A percentile compares a stretch with the other conserved stretches of the same genome.
Conservation (phyloP, 305 asterid species). For the Solanum hybrid region DNA sequence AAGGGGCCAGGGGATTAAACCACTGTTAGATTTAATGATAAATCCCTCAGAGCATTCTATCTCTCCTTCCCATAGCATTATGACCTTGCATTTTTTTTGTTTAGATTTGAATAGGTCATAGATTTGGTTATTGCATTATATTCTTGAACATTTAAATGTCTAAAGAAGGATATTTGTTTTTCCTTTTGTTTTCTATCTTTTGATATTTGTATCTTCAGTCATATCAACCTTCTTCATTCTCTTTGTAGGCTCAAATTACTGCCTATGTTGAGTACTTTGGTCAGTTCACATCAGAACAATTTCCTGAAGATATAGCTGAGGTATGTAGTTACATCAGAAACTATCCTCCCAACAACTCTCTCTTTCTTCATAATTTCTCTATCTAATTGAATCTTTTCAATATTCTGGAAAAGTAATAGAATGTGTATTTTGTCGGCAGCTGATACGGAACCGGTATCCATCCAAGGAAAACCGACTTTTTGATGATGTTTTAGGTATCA, state of each 20-base stretch:
- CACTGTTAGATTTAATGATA: neutral
- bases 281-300: slow-evolving; percentile 86
- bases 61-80: neutral
- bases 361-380: slow-evolving; percentile 8
- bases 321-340: slow-evolving; percentile 26
- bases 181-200: neutral
- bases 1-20: neutral
- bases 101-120: neutral
- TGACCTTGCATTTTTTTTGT: neutral
- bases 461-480: slow-evolving; percentile 83
- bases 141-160: neutral
- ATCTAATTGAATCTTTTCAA: slow-evolving; percentile 7
- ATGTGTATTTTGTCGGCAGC: slow-evolving; percentile 41
- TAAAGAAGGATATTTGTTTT: neutral
- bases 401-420: neutral
- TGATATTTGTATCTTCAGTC: neutral
- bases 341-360: neutral
- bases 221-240: slow-evolving; percentile 5
- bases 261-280: slow-evolving; percentile 96
- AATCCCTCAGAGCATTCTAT: neutral
- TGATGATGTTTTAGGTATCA: slow-evolving; percentile 87
- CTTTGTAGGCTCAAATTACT: slow-evolving; percentile 68
- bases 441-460: slow-evolving; percentile 75
- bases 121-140: neutral
- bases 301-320: slow-evolving; percentile 97